Base-by-base conservation (phyloP, 2,329 filamentous ascomycete species). In the Microsporum audouinii region DNA sequence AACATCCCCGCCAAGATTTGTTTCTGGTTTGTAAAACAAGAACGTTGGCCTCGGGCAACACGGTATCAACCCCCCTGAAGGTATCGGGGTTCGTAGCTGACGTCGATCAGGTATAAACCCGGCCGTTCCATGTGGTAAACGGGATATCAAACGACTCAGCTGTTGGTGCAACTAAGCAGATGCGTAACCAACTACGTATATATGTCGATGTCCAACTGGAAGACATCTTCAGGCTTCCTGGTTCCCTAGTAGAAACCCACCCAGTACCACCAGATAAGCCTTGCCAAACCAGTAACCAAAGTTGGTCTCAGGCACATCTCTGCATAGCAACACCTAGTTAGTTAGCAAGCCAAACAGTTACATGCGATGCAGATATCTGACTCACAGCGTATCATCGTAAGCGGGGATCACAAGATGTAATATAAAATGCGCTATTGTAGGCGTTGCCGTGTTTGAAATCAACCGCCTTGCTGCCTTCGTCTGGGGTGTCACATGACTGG, bases 401-500 rank as follows among this genome's bases (percentile, higher is more conserved):
- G 17, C 17, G 17, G 17, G 17, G 17, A 23, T 23, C 17, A 23
- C 17, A 23, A 23, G 17, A 23, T 23, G 17, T 23, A 23, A 23
- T 23, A 23, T 23, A 23, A 23, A 23, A 23, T 23, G 17, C 17
- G 17, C 17, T 23, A 23, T 23, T 23, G 17, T 23, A 23, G 17
- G 17, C 17, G 17, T 23, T 23, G 17, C 17, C 17, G 17, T 23
- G 17, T 23, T 1, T 23, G 17, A 23, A 23, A 23, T 23, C 17
- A 23, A 23, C 17, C 17, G 17, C 17, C 17, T 23, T 23, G 17
- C 17, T 23, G 17, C 17, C 17, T 23, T 23, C 17, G 51, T 55
- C 55, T 29, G 55, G 17, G 2, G 36, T 10, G 17, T 59, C 57
- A 59, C 66, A 62, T 63, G 57, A 55, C 41, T 56, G 33, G n/a